These are phyloP conservation scores for Paecilomyces dactylethromorphus DNA, from an alignment of 2,329 filamentous ascomycete species.

Conservation along the genomic window DNA sequence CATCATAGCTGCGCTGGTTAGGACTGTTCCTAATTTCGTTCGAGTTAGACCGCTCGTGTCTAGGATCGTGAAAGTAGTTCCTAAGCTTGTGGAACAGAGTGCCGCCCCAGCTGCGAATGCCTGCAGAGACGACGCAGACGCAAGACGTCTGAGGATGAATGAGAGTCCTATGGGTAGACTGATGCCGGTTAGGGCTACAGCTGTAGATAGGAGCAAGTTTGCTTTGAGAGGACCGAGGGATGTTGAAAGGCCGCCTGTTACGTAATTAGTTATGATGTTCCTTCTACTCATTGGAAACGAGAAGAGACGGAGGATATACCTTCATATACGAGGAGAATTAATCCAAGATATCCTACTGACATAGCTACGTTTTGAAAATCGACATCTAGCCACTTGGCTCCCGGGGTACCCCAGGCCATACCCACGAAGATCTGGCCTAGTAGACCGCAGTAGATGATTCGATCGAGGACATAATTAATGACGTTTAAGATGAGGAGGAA, in stretches of 20 bases:
- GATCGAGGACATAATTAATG: constrained; percentile 52
- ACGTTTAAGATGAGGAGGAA: constrained; percentile 60
- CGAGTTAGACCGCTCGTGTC: constrained; percentile 53
- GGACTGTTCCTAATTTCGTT: constrained; percentile 54
- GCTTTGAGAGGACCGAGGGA: constrained; percentile 49
- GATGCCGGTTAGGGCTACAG: constrained; percentile 62
- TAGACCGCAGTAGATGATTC: constrained; percentile 60
- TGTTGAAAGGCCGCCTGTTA: constrained; percentile 46
- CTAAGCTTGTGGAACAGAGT: constrained; percentile 66
- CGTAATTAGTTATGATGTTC: neutral
- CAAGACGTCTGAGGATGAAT: constrained; percentile 50
- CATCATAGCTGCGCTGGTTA: constrained; percentile 70
- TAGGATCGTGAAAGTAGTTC: constrained; percentile 62
- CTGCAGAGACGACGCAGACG: constrained; percentile 49
- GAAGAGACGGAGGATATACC: constrained; percentile 31
- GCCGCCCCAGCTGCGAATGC: constrained; percentile 68
- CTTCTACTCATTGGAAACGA: neutral
- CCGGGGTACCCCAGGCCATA: constrained; percentile 63
- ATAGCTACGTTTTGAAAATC: constrained; percentile 51
- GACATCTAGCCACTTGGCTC: constrained; percentile 51
- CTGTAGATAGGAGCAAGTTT: constrained; percentile 54
- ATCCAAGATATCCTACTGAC: constrained; percentile 64
- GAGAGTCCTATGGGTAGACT: constrained; percentile 58
- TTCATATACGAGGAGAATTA: constrained; percentile 68
- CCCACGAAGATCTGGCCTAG: constrained; percentile 67